Conservation (phyloP, 495 filamentous ascomycete genomes). For the Hypoxylon subgilvum region DNA sequence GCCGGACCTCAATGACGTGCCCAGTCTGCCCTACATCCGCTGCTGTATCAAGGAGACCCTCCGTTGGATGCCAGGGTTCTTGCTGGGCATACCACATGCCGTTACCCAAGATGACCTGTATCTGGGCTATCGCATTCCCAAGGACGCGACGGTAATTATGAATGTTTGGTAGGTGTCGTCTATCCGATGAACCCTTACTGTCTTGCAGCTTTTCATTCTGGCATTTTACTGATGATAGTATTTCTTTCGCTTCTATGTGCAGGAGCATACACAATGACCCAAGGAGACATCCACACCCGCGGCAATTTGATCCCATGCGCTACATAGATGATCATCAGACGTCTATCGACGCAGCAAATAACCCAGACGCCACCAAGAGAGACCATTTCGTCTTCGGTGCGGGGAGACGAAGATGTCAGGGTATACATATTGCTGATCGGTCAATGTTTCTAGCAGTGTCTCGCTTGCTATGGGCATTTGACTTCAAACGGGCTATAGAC, state of each 20-base stretch:
- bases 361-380: neutral
- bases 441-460: neutral
- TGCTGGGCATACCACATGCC: slow-evolving; percentile 64
- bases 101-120: neutral
- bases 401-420: neutral
- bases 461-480: neutral
- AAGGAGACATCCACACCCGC: neutral
- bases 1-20: slow-evolving; percentile 43
- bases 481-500: neutral
- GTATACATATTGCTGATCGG: neutral
- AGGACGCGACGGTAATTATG: neutral
- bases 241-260: too few relatives aligned
- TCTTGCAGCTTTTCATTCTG: too few relatives aligned
- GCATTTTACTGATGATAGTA: too few relatives aligned
- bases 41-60: slow-evolving; percentile 61
- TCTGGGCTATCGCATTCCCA: neutral
- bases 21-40: slow-evolving; percentile 48
- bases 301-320: neutral
- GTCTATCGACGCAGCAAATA: neutral
- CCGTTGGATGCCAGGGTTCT: slow-evolving; percentile 63
- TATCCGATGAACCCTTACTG: too few relatives aligned
- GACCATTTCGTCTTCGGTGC: neutral
- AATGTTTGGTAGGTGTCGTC: neutral
- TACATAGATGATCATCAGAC: neutral
- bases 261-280: neutral